Evolutionary conservation across 495 filamentous ascomycete genomes (phyloP).

Genomic region (Trichoderma parareesei): DNA sequence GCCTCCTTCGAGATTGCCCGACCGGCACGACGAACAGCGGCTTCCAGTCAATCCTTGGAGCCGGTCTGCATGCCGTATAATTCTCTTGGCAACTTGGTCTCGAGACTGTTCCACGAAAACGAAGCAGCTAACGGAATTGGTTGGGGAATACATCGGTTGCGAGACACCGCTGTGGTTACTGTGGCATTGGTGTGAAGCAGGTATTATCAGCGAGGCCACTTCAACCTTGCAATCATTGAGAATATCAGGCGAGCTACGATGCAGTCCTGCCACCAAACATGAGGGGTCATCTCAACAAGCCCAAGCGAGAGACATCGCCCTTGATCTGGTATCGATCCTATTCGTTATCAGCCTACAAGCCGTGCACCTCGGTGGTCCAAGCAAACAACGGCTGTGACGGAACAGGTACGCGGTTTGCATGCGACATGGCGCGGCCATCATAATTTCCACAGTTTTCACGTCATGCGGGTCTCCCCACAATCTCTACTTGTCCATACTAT

Average conservation of each 20-base stretch:
- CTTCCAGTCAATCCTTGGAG: too few species aligned
- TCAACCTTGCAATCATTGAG: too few species aligned
- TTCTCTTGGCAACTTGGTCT: too few species aligned
- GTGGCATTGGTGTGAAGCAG: neutral
- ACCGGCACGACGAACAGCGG: too few species aligned
- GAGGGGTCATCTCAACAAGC: neutral
- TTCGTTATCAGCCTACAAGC: neutral
- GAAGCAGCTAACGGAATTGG: too few species aligned
- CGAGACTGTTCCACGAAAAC: too few species aligned
- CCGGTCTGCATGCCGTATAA: too few species aligned
- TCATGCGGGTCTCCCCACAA: conserved; percentile 8
- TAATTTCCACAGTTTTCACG: neutral
- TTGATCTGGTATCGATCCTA: neutral
- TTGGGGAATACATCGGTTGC: too few species aligned
- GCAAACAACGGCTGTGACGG: neutral
- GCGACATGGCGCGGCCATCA: neutral
- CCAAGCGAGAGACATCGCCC: neutral
- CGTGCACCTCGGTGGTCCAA: neutral
- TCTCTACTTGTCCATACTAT: neutral
- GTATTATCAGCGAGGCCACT: neutral
- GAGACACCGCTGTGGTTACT: too few species aligned
- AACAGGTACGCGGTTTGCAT: conserved; percentile 6
- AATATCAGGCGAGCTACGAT: neutral
- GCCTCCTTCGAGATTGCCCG: too few species aligned
- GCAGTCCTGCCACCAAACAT: neutral